Percentiles rank a stretch among this genome's conserved stretches.
Conservation (phyloP, 371 early-diverging fungal species). For the Mortierella sp. region DNA sequence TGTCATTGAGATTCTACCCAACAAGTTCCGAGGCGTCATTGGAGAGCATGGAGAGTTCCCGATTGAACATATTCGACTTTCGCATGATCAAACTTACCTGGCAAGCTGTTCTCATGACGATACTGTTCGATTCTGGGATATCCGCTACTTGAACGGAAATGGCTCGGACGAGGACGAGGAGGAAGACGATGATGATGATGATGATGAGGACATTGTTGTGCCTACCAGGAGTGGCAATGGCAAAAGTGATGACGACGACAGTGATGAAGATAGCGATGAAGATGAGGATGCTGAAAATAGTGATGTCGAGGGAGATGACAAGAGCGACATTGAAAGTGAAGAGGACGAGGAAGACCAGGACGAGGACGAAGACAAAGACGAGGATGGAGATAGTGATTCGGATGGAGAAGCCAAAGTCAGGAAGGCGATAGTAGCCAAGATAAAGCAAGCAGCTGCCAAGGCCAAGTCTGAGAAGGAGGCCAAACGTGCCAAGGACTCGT, state of each 20-base stretch:
- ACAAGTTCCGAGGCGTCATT: conserved; percentile 84
- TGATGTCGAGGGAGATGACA: conserved; percentile 28
- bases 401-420: background rate
- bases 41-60: conserved; percentile 92
- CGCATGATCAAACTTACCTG: conserved; percentile 73
- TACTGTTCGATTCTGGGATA: conserved; percentile 88
- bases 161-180: conserved; percentile 57
- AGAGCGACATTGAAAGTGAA: conserved; percentile 10
- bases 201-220: conserved; percentile 35
- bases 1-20: conserved; percentile 84
- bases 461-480: background rate
- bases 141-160: conserved; percentile 64
- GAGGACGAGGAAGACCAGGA: conserved; percentile 36
- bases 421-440: background rate
- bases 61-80: conserved; percentile 78
- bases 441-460: background rate
- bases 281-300: conserved; percentile 7
- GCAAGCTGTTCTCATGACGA: conserved; percentile 88
- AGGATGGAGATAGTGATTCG: background rate
- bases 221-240: conserved; percentile 11
- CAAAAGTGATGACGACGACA: conserved; percentile 33
- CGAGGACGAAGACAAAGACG: conserved; percentile 40
- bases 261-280: conserved; percentile 37
- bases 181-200: conserved; percentile 36
- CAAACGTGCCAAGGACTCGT: conserved; percentile 30